Evolutionary conservation across 768 basidiomycete genomes (phyloP), one percentile per base, ranked within the genome.

Genomic region (Piloderma croceum): DNA sequence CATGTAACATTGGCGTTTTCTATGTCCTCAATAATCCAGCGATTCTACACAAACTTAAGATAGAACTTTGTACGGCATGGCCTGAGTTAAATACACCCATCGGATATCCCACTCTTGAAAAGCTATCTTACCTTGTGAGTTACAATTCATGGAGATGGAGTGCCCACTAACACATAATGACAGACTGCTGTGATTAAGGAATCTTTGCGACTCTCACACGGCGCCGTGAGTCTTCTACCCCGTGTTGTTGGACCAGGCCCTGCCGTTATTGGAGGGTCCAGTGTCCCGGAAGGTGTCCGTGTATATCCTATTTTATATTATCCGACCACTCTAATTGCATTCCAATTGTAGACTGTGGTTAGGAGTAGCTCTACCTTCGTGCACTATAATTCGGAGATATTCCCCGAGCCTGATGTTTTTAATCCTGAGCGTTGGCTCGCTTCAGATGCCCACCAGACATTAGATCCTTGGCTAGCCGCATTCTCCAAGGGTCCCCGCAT

Each of bases 181-280:
- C 44, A 75, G 72, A 68, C 65, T 12, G 70, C 70, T 7, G 65
- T 74, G 12, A 62, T 73, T 41, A 73, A 73, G 46, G 72, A 74
- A 52, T 58, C 69, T 2, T 58, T 75, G 35, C 60, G 72, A 2
- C 49, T 73, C 35, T 63, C 65, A 27, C 65, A 67, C 45, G 69
- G 70, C 18, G 58, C 68, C 29, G 61, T 66, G 2, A 63, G 61
- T 6, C 67, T 68, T 6, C 51, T 70, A 36, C 67, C 70, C 18
- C 64, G 74, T 36, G 54, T 73, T 24, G 69, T 72, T 3, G 63
- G 64, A 6, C 51, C 58, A 3, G 47, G 46, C 3, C 63, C 63
- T 27, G 53, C 62, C 7, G 43, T 44, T 7, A 66, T 73, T 25
- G 61, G 48, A 18, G 69, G 65, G 13, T 39, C 54, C 18, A 36